Evolutionary conservation across 495 filamentous ascomycete genomes (phyloP).

Genomic region (Lineolata rhizophorae): DNA sequence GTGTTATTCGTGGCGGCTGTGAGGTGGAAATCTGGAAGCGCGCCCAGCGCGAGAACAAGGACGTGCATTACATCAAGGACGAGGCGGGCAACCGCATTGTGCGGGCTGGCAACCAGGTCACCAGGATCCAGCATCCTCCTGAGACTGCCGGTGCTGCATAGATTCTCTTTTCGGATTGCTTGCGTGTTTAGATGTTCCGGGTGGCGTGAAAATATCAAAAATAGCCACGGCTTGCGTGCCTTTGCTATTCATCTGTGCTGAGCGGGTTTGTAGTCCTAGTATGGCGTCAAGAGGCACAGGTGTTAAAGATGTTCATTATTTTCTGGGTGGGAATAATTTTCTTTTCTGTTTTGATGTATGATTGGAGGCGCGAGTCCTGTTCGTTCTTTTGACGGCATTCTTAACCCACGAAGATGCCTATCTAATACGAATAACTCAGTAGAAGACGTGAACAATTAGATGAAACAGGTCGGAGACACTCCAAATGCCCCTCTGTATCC

Average conservation of each 20-base stretch:
- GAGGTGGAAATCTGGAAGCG: conserved; percentile 99
- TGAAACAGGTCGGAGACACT: no score
- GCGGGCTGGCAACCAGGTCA: conserved; percentile 76
- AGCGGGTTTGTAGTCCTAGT: background rate
- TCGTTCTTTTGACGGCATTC: no score
- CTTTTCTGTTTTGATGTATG: no score
- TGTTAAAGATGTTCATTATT: no score
- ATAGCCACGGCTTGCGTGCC: background rate
- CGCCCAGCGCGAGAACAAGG: conserved; percentile 74
- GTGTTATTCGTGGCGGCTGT: conserved; percentile 86
- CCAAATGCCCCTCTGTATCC: no score
- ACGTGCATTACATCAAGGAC: conserved; percentile 59
- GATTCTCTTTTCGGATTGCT: background rate
- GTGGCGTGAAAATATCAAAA: background rate
- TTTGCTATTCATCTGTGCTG: background rate
- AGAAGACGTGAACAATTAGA: no score
- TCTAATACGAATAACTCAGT: no score
- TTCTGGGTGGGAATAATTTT: no score
- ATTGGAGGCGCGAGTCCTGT: no score
- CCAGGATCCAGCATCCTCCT: conserved; percentile 54
- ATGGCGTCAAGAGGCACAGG: no score
- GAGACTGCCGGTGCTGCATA: conserved; percentile 54
- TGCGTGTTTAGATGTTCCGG: background rate
- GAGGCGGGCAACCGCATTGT: conserved; percentile 62
- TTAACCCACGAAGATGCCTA: no score